phyloP scores from a whole-genome alignment of 805 yeast species.

The Ogataea nitratoaversa region DNA sequence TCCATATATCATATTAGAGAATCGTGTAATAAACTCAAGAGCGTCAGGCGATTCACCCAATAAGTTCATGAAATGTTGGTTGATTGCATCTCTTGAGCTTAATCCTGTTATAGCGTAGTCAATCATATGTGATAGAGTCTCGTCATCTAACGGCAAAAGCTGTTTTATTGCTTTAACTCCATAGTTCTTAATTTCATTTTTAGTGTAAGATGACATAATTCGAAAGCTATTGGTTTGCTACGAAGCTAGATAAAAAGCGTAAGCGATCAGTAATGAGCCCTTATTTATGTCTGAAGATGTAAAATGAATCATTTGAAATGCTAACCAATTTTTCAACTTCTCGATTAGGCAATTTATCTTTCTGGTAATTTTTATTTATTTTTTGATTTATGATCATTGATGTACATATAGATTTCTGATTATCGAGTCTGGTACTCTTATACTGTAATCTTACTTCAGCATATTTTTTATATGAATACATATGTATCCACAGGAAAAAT shows the following conservation, averaged over 20 bases:
- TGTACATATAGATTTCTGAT: too few species aligned
- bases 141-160: slow-evolving; percentile 56
- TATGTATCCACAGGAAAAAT: too few species aligned
- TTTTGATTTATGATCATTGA: too few species aligned
- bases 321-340: neutral
- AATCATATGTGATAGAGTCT: slow-evolving; percentile 50
- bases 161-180: slow-evolving; percentile 21
- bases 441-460: neutral
- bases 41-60: slow-evolving; percentile 56
- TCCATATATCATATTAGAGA: slow-evolving; percentile 37
- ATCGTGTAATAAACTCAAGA: slow-evolving; percentile 41
- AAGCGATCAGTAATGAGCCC: too few species aligned
- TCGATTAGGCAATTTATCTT: neutral
- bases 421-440: too few species aligned
- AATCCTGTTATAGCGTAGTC: slow-evolving; percentile 44
- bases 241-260: too few species aligned
- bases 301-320: neutral
- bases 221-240: too few species aligned
- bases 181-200: slow-evolving; percentile 22
- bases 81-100: slow-evolving; percentile 43
- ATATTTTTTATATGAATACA: too few species aligned
- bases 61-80: slow-evolving; percentile 49
- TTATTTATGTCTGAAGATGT: too few species aligned
- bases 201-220: slow-evolving; percentile 19
- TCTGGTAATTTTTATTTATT: neutral